Evolutionary conservation across 495 filamentous ascomycete species (phyloP), one percentile per base, ranked within the genome.

Genomic region (Penicillium herquei): DNA sequence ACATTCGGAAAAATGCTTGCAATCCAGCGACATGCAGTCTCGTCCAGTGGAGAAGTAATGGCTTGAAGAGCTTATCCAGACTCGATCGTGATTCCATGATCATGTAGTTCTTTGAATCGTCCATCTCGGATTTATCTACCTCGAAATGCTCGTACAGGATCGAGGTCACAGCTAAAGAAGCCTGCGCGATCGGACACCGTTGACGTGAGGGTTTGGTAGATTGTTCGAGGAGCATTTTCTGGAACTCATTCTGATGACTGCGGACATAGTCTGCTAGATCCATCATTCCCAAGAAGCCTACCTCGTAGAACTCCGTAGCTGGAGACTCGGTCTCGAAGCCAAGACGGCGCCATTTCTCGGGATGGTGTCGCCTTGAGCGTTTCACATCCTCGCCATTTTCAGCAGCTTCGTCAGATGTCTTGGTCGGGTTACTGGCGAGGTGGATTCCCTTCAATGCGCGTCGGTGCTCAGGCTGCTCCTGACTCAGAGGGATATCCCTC

Each of bases 131-230:
- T 63, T 90, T 92, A 56, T 94, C 90, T 32, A 96, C 88, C 55
- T 96, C 90, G 58, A 99, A 99, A 75, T 96, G 92, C 56, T 98
- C 91, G 69, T 94, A 96, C 12, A 99, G 73, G 12, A 95, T 89
- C 30, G 84, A 80, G 3, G 93, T 98, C 21, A 96, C 86, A 0
- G 92, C 88, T 56, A 99, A 75, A 52, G 91, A 96, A 8, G 91
- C 89, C 58, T 89, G 80, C 6, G 95, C 90, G 58, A 99, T 81
- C 1, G 95, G 94, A 74, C 93, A 97, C 49, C 93, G 81, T 58
- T 91, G 84, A 49, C 84, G 76, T 8, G 80, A 51, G 6, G 87
- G 81, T 64, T 85, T 84, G 11, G 86, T 84, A 6, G 90, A 89
- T 70, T 99, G 92, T 70, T 99, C 94, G 21, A 96, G 75, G 35